Percentiles rank a stretch among this genome's conserved stretches.
Conservation (phyloP, 129 eudicot genomes). For the Silybum marianum region DNA sequence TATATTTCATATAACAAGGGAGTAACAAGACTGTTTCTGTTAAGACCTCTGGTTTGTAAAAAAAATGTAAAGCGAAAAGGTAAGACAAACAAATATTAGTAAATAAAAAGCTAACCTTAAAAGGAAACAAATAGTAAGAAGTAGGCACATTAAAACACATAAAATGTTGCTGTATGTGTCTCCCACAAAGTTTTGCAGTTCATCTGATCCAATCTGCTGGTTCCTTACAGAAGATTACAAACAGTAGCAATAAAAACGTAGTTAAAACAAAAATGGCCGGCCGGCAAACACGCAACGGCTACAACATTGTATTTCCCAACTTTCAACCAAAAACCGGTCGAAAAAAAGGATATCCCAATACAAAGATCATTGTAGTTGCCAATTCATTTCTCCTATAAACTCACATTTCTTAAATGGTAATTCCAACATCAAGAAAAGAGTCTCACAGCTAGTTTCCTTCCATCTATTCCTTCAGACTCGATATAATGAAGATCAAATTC, state of each 20-base stretch:
- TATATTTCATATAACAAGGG: not conserved
- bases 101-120: not conserved
- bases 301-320: not conserved
- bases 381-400: constrained; percentile 1
- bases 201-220: no score
- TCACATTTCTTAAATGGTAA: not conserved
- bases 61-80: no score
- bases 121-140: no score
- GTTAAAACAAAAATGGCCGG: constrained; percentile 17
- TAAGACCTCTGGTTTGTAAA: no score
- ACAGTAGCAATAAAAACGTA: not conserved
- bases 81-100: no score
- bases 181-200: not conserved
- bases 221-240: no score
- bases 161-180: not conserved
- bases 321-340: not conserved
- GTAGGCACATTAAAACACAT: not conserved
- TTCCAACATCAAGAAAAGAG: not conserved
- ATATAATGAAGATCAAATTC: constrained; percentile 9
- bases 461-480: not conserved
- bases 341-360: not conserved
- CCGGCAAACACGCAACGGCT: not conserved
- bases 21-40: no score
- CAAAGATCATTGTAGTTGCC: constrained; percentile 18
- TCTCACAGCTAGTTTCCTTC: not conserved